Evolutionary conservation across 1,284 basidiomycete genomes (phyloP).

Genomic region (Apiotrichum porosum): DNA sequence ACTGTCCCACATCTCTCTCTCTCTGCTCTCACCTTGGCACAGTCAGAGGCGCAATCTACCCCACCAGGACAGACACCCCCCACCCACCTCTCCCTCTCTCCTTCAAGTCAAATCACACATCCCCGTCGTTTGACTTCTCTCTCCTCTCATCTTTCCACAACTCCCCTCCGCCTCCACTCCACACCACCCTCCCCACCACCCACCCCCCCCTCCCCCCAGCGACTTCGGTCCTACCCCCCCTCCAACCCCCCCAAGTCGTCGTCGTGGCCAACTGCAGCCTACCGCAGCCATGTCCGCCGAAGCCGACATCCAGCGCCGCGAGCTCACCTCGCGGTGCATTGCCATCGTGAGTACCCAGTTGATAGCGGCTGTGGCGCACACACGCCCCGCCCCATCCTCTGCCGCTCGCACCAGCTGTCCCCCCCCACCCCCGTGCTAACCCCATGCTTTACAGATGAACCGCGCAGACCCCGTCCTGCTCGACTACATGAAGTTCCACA

Average conservation of each 20-base stretch:
- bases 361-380: not conserved
- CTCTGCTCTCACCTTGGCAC: no score
- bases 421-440: not conserved
- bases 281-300: slow-evolving; percentile 24
- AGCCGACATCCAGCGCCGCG: slow-evolving; percentile 49
- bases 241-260: slow-evolving; percentile 5
- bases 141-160: not conserved
- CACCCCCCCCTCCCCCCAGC: not conserved
- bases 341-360: slow-evolving; percentile 56
- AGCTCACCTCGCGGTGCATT: slow-evolving; percentile 96
- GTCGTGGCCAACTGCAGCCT: slow-evolving; percentile 8
- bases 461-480: slow-evolving; percentile 86
- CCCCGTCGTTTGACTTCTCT: not conserved
- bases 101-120: no score
- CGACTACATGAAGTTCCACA: slow-evolving; percentile 92
- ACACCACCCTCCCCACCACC: slow-evolving; percentile 2
- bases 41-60: no score
- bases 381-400: not conserved
- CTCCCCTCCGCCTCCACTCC: slow-evolving; percentile 1
- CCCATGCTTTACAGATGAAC: slow-evolving; percentile 68
- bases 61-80: no score
- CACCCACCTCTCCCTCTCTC: not conserved
- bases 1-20: no score
- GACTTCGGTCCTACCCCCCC: no score
- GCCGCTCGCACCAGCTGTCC: no score